phyloP scores from a whole-genome alignment of 345 rosid genomes.

The Physaria fendleri region DNA sequence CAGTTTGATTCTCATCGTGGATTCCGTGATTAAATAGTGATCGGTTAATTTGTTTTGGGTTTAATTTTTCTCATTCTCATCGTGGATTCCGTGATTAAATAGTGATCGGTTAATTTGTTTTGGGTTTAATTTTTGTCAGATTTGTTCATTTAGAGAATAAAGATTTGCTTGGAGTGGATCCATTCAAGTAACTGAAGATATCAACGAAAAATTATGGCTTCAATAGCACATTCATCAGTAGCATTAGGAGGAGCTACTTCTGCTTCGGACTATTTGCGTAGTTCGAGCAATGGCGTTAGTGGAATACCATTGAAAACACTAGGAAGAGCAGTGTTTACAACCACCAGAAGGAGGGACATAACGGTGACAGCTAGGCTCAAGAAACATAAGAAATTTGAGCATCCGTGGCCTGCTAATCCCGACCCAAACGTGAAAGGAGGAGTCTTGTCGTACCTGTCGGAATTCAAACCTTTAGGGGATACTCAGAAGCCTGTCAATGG shows the following conservation, averaged over 20 bases:
- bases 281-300: constrained; percentile 46
- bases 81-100: no score
- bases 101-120: neutral
- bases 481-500: constrained; percentile 65
- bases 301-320: constrained; percentile 55
- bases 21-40: no score
- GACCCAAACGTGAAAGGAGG: constrained; percentile 95
- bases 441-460: constrained; percentile 64
- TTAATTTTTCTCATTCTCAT: no score
- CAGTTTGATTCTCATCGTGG: neutral
- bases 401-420: constrained; percentile 90
- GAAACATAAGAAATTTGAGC: constrained; percentile 83
- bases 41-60: constrained; percentile 4
- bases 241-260: constrained; percentile 51
- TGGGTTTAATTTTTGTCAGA: neutral
- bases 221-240: constrained; percentile 43
- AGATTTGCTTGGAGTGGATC: constrained; percentile 22
- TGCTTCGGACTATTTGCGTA: constrained; percentile 76
- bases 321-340: constrained; percentile 40
- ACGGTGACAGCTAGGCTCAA: constrained; percentile 49
- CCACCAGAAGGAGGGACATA: constrained; percentile 25
- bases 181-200: constrained; percentile 13
- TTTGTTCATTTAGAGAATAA: constrained; percentile 5
- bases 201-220: constrained; percentile 48
- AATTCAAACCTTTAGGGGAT: constrained; percentile 71